phyloP scores from a whole-genome alignment of 768 basidiomycete species.

The Termitomyces eurrhizus region DNA sequence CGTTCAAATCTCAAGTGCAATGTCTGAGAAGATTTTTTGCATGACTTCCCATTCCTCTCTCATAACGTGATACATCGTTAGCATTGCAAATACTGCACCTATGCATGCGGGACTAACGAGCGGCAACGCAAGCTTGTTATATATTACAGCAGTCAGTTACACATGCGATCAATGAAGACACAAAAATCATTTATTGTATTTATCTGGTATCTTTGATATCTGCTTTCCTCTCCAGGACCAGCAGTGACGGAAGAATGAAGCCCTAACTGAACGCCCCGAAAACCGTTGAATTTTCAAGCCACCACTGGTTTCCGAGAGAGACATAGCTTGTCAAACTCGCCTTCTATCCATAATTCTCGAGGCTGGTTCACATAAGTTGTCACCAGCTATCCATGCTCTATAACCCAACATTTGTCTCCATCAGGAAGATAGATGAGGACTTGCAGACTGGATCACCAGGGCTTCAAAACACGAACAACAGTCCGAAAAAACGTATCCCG shows the following conservation, averaged over 20 bases:
- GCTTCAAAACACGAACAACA: not conserved
- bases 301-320: not conserved
- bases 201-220: not conserved
- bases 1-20: too few species aligned
- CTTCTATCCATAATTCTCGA: not conserved
- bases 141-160: too few species aligned
- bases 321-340: too few species aligned
- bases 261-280: not conserved
- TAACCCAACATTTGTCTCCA: not conserved
- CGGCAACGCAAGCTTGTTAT: not conserved
- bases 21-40: not conserved
- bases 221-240: not conserved
- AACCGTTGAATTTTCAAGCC: not conserved
- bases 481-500: not conserved
- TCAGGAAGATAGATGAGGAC: too few species aligned
- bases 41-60: not conserved
- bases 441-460: not conserved
- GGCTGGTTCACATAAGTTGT: not conserved
- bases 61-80: not conserved
- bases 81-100: not conserved
- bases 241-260: not conserved
- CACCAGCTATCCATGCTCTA: not conserved
- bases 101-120: not conserved
- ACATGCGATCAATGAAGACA: not conserved
- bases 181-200: not conserved